Percentiles rank a stretch among this genome's conserved stretches.
Conservation (phyloP, 768 basidiomycete species). For the Boletus bicolor region DNA sequence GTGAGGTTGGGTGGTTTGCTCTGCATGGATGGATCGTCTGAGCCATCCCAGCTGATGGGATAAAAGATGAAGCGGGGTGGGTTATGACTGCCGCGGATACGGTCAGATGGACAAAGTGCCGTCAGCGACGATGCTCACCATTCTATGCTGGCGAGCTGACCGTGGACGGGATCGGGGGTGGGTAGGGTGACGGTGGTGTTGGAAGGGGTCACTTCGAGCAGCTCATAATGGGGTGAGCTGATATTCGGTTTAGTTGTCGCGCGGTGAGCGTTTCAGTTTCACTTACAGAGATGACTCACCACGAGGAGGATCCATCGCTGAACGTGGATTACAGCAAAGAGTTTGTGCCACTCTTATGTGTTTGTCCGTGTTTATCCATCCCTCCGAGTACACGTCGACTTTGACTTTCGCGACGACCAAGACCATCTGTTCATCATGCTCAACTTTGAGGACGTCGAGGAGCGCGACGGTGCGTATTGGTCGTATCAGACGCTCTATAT, state of each 20-base stretch:
- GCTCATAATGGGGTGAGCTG: not conserved
- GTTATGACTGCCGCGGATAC: slow-evolving; percentile 5
- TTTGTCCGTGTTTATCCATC: slow-evolving; percentile 21
- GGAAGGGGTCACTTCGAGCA: slow-evolving; percentile 16
- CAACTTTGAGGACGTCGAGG: slow-evolving; percentile 96
- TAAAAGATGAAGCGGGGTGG: slow-evolving; percentile 27
- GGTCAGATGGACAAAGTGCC: not conserved
- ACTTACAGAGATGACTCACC: not conserved
- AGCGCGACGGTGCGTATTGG: slow-evolving; percentile 75
- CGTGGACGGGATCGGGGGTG: slow-evolving; percentile 19
- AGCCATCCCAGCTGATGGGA: slow-evolving; percentile 25
- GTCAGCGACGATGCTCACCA: slow-evolving; percentile 1
- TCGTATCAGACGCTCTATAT: not conserved
- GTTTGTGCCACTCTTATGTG: slow-evolving; percentile 4
- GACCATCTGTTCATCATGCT: slow-evolving; percentile 45
- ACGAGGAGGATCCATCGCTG: not conserved
- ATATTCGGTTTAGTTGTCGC: not conserved
- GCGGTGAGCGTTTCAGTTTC: too few relatives aligned
- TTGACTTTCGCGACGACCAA: slow-evolving; percentile 23
- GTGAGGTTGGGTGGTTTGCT: not conserved
- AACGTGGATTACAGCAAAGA: not conserved
- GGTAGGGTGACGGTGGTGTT: slow-evolving; percentile 31
- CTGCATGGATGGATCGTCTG: slow-evolving; percentile 27
- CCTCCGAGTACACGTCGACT: slow-evolving; percentile 26
- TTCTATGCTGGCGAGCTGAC: slow-evolving; percentile 15